Conservation (phyloP, 495 filamentous ascomycete genomes). For the Cercophora scortea region DNA sequence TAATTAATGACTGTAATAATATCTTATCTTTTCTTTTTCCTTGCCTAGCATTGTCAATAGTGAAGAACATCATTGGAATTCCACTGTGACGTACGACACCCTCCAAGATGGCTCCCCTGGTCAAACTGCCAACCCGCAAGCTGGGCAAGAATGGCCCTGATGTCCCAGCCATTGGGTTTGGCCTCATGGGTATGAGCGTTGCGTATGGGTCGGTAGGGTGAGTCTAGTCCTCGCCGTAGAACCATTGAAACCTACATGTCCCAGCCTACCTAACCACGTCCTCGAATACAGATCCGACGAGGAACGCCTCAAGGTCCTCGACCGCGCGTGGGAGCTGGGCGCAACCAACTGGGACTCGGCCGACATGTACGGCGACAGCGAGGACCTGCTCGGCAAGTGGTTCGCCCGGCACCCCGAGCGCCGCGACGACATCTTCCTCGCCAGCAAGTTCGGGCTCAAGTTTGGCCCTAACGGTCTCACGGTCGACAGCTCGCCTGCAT, state of each 20-base stretch:
- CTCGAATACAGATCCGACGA: conserved; percentile 15
- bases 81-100: background rate
- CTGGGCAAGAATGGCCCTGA: conserved; percentile 46
- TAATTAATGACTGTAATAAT: too few species aligned
- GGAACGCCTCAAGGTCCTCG: conserved; percentile 31
- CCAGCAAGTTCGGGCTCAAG: conserved; percentile 39
- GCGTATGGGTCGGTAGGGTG: conserved; percentile 31
- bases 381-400: conserved; percentile 41
- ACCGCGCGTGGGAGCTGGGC: conserved; percentile 31
- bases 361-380: conserved; percentile 35
- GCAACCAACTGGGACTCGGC: conserved; percentile 36
- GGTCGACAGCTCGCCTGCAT: conserved; percentile 37
- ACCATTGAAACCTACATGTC: too few species aligned
- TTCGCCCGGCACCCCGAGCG: conserved; percentile 29
- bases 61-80: background rate
- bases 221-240: background rate
- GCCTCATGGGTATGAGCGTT: conserved; percentile 42
- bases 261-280: background rate
- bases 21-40: too few species aligned
- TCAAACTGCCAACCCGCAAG: conserved; percentile 12
- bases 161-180: conserved; percentile 45
- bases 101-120: background rate
- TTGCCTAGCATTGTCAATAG: too few species aligned
- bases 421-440: conserved; percentile 42
- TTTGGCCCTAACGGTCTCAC: conserved; percentile 8